phyloP scores from a whole-genome alignment of 495 filamentous ascomycete genomes.

The Beverwykella pulmonaria region DNA sequence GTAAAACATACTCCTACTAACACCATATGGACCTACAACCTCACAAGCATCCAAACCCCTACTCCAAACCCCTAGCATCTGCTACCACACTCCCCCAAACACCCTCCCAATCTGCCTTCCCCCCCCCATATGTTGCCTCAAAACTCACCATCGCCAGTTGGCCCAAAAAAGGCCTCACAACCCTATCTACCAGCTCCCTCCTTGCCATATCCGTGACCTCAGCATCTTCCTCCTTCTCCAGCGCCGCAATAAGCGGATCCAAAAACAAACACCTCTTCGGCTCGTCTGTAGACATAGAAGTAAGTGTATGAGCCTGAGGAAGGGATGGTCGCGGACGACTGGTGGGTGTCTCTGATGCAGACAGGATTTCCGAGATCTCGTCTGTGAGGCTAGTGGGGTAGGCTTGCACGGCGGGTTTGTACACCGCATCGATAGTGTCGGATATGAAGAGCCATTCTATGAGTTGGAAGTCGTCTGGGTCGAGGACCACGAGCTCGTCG shows the following conservation, averaged over 20 bases:
- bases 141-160: conserved; percentile 89
- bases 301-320: not conserved
- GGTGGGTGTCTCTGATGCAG: conserved; percentile 47
- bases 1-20: too few relatives aligned
- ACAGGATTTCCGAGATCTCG: conserved; percentile 79
- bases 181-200: conserved; percentile 50
- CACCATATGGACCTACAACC: too few relatives aligned
- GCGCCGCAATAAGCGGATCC: conserved; percentile 24
- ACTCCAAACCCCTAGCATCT: conserved; percentile 28
- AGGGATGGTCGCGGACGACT: conserved; percentile 1
- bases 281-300: not conserved
- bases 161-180: conserved; percentile 86
- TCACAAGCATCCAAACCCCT: too few relatives aligned
- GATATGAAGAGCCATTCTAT: conserved; percentile 96
- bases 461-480: conserved; percentile 93
- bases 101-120: conserved; percentile 60
- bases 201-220: conserved; percentile 43
- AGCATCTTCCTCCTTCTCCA: conserved; percentile 37
- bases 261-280: conserved; percentile 27
- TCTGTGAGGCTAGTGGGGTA: conserved; percentile 76
- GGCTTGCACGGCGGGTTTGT: conserved; percentile 71
- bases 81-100: conserved; percentile 26
- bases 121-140: conserved; percentile 88
- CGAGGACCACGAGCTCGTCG: conserved; percentile 78
- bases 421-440: conserved; percentile 95